Conservation (phyloP, 345 rosid species). For the Physaria fendleri region DNA sequence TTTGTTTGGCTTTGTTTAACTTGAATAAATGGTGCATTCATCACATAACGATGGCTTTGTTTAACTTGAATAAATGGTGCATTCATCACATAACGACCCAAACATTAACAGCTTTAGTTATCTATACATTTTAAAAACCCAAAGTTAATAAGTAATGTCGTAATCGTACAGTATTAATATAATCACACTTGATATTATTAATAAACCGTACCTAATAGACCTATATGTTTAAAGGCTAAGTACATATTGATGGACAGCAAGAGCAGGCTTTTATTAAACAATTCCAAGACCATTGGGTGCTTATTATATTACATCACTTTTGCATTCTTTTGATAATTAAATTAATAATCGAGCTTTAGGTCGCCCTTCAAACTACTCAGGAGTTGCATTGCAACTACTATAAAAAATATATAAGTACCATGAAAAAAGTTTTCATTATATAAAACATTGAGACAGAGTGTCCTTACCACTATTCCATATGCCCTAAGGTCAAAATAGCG, state of each 20-base stretch:
- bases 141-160: not conserved
- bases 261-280: constrained; percentile 18
- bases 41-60: not conserved
- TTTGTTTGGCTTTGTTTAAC: not conserved
- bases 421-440: constrained; percentile 2
- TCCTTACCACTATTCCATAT: constrained; percentile 25
- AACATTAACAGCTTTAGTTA: not conserved
- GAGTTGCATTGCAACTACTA: constrained; percentile 13
- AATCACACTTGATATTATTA: constrained; percentile 15
- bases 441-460: constrained; percentile 13
- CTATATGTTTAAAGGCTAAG: constrained; percentile 7
- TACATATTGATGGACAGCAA: constrained; percentile 24
- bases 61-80: not conserved
- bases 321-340: not conserved
- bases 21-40: not conserved
- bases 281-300: constrained; percentile 35
- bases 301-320: constrained; percentile 1
- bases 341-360: not conserved
- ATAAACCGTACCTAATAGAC: constrained; percentile 23
- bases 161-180: constrained; percentile 14
- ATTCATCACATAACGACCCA: not conserved
- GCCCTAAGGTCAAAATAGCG: constrained; percentile 24
- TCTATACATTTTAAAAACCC: not conserved
- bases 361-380: constrained; percentile 21
- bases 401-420: not conserved